A percentile compares a stretch with the other conserved stretches of the same genome.
Evolutionary conservation across 176 grass and related monocot genomes (phyloP).

Genomic region (Oropetium thomaeum): DNA sequence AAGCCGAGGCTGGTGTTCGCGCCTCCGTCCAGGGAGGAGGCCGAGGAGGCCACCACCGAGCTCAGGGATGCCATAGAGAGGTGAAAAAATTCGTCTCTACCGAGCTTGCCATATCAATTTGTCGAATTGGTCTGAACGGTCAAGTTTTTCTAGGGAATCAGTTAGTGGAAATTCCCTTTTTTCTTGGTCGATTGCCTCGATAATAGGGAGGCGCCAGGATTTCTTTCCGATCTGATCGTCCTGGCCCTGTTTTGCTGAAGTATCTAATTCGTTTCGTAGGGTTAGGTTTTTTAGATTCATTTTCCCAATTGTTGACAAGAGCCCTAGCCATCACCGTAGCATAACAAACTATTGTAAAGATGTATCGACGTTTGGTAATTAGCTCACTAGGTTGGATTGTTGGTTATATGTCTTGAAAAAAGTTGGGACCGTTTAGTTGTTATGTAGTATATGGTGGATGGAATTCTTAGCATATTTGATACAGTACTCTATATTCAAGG

Average conservation of each 20-base stretch:
- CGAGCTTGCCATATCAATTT: neutral
- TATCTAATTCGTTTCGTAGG: neutral
- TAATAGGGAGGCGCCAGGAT: neutral
- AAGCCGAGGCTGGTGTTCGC: slow-evolving; percentile 73
- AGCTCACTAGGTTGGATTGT: neutral
- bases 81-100: slow-evolving; percentile 32
- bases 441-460: neutral
- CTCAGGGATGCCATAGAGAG: slow-evolving; percentile 58
- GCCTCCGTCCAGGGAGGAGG: slow-evolving; percentile 65
- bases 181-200: neutral
- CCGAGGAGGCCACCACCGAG: slow-evolving; percentile 72
- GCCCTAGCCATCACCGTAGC: neutral
- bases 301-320: neutral
- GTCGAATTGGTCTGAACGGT: neutral
- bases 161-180: neutral
- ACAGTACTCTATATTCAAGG: neutral
- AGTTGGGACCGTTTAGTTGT: neutral
- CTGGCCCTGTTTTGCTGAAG: neutral
- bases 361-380: neutral
- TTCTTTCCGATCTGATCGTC: neutral
- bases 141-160: neutral
- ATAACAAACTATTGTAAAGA: neutral
- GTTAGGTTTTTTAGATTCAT: neutral
- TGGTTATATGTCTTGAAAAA: neutral
- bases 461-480: neutral